phyloP scores from a whole-genome alignment of 108 stramenopile species.

The Craspedostauros australis region DNA sequence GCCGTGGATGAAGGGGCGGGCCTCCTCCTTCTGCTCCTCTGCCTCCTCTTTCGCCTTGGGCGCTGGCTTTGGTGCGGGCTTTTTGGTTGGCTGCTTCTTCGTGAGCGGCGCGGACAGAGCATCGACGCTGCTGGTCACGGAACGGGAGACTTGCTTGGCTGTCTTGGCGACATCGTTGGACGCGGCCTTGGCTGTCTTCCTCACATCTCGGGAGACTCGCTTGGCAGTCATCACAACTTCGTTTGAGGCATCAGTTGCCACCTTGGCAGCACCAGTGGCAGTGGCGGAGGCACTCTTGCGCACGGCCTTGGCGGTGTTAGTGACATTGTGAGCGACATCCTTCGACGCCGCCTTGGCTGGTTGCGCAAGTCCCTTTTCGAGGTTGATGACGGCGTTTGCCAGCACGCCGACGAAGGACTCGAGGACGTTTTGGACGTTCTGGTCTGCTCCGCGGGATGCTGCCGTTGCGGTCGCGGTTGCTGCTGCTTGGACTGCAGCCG shows the following conservation, averaged over 20 bases:
- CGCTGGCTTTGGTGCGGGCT: neutral
- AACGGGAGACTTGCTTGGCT: too few species aligned
- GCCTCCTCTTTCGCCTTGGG: neutral
- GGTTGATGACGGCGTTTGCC: constrained; percentile 18
- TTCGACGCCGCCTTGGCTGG: too few species aligned
- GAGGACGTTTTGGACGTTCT: constrained; percentile 9
- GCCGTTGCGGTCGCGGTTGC: neutral
- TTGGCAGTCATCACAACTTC: neutral
- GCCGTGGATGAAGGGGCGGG: constrained; percentile 64
- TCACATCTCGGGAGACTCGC: neutral
- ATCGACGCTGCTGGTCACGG: neutral
- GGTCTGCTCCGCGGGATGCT: neutral
- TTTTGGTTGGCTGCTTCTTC: constrained; percentile 4
- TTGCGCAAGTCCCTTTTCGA: constrained; percentile 11
- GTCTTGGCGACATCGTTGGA: too few species aligned
- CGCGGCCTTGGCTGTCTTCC: constrained; percentile 1
- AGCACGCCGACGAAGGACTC: constrained; percentile 21
- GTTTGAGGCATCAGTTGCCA: neutral
- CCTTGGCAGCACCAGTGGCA: too few species aligned
- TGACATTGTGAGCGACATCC: too few species aligned
- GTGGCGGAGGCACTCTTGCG: too few species aligned
- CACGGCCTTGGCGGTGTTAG: too few species aligned
- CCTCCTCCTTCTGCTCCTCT: constrained; percentile 8
- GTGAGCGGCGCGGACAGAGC: neutral
- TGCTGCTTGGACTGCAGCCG: neutral